These are phyloP conservation scores for Tagetes patula DNA, from an alignment of 129 eudicot species.

Conservation along the genomic window DNA sequence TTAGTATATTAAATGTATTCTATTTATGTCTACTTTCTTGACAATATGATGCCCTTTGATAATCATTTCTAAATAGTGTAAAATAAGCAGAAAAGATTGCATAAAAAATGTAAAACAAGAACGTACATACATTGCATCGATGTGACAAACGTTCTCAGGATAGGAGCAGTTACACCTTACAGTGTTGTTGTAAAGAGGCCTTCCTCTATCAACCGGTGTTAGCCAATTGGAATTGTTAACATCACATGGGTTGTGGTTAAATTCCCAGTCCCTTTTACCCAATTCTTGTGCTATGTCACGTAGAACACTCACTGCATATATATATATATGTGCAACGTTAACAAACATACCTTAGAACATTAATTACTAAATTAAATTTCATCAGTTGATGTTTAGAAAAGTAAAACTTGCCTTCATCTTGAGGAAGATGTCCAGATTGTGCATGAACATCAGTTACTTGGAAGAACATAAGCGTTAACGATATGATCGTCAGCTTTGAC, in stretches of 20 bases:
- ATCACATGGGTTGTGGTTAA: slow-evolving; percentile 49
- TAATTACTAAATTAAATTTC: not conserved
- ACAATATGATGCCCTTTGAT: no score
- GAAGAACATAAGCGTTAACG: slow-evolving; percentile 9
- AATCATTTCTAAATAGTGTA: no score
- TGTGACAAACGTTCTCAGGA: slow-evolving; percentile 33
- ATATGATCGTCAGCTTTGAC: no score
- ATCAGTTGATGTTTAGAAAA: no score
- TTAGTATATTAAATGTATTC: no score
- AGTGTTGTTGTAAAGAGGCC: slow-evolving; percentile 36
- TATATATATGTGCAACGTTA: not conserved
- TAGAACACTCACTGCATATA: slow-evolving; percentile 41
- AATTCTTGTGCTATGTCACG: slow-evolving; percentile 42
- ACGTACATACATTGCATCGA: slow-evolving; percentile 32
- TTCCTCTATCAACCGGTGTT: slow-evolving; percentile 16
- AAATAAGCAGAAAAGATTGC: no score
- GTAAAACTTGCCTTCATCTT: slow-evolving; percentile 30
- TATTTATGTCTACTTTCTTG: no score
- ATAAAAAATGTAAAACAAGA: no score
- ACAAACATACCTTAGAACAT: not conserved
- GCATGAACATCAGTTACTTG: slow-evolving; percentile 19
- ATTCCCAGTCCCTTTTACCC: slow-evolving; percentile 55
- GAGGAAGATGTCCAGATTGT: slow-evolving; percentile 34
- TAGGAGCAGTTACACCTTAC: slow-evolving; percentile 39
- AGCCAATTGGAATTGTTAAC: slow-evolving; percentile 25